Conservation (phyloP, 495 filamentous ascomycete genomes). For the Penicillium paxilli region DNA sequence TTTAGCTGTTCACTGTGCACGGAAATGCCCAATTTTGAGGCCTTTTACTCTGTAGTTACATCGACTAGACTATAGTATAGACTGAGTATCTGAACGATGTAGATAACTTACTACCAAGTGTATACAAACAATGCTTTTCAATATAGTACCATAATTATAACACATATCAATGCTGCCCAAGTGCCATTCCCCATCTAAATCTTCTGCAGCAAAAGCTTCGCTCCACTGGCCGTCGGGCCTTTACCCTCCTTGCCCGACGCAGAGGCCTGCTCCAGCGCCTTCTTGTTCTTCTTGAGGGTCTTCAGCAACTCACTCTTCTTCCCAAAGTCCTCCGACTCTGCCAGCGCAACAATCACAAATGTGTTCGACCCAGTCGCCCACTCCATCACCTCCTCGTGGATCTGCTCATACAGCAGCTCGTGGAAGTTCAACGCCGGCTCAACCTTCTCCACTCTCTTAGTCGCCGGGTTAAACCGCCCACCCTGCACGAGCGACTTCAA, state of each 20-base stretch:
- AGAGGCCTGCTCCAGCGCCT: conserved; percentile 52
- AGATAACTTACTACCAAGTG: too few species aligned
- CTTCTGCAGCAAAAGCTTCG: conserved; percentile 47
- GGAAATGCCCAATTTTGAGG: conserved; percentile 7
- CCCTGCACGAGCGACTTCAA: conserved; percentile 86
- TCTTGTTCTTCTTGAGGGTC: conserved; percentile 58
- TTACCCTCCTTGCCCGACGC: conserved; percentile 36
- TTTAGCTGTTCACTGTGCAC: too few species aligned
- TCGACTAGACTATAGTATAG: not conserved
- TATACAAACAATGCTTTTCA: too few species aligned
- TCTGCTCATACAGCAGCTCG: conserved; percentile 70
- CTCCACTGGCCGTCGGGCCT: conserved; percentile 41
- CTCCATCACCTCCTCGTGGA: conserved; percentile 69
- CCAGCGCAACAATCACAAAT: conserved; percentile 76
- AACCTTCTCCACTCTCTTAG: conserved; percentile 65
- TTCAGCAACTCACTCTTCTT: conserved; percentile 63
- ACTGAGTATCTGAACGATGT: not conserved
- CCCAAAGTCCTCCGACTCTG: conserved; percentile 78
- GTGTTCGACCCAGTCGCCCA: conserved; percentile 85
- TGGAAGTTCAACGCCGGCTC: conserved; percentile 82
- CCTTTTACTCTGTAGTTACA: too few species aligned
- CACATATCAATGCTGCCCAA: too few species aligned
- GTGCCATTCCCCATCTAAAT: conserved; percentile 26
- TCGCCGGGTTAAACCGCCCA: conserved; percentile 73
- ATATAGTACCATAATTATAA: too few species aligned